Evolutionary conservation across 495 filamentous ascomycete genomes (phyloP), one percentile per base, ranked within the genome.

Genomic region (Melanomma pulvis-pyrius): DNA sequence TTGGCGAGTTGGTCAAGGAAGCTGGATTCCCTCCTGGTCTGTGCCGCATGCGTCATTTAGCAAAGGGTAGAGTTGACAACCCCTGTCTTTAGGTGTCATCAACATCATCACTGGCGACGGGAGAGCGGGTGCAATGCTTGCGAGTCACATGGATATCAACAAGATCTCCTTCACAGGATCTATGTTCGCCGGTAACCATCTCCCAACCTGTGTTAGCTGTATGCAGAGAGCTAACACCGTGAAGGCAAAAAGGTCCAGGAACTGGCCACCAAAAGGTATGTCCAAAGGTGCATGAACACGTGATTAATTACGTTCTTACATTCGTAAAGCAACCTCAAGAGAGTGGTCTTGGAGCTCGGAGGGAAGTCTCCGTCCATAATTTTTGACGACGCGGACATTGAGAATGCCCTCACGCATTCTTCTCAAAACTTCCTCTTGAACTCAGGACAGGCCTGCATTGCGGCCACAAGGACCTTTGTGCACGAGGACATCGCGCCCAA

Each of bases 161-260:
- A 76, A 76, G 66, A 75, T 78, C 51, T 72, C 67, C 17, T 78
- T 78, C 59, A 76, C 74, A 15, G 76, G 76, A 12, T 73, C 70
- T 17, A 69, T 68, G 21, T 44, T 59, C 15, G 71, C 71, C 15
- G 76, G 76, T 22, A 65, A n/a, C n/a, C n/a, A n/a, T n/a, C n/a
- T n/a, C n/a, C n/a, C n/a, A n/a, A n/a, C n/a, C n/a, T n/a, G n/a
- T n/a, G n/a, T n/a, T n/a, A n/a, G n/a, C n/a, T n/a, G n/a, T n/a
- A n/a, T n/a, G n/a, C n/a, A n/a, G n/a, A n/a, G n/a, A n/a, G n/a
- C n/a, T n/a, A n/a, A n/a, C n/a, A n/a, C n/a, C n/a, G n/a, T n/a
- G n/a, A n/a, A n/a, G n/a, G n/a, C n/a, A n/a, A 73, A 36, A 70
- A 71, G n/a, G 71, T 76, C 24, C 70, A 74, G 56, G 67, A 74